Evolutionary conservation across 305 asterid species (phyloP), one percentile per base, ranked within the genome.

Genomic region (Lippia alba): DNA sequence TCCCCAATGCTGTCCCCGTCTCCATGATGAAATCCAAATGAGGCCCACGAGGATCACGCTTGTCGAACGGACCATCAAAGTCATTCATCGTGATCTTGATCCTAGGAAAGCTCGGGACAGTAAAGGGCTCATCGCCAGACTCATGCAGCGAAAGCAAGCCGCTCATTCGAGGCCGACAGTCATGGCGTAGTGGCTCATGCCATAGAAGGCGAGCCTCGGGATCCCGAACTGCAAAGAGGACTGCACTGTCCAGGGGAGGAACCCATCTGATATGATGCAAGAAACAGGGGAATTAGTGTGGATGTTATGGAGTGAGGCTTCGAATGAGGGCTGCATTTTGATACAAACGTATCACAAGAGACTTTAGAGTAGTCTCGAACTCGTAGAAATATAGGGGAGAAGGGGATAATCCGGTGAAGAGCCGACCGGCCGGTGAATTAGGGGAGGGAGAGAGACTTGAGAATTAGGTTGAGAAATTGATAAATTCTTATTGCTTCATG

Each of bases 241-340:
- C 4, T 82, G 71, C 0, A 81, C 20, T 12, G 97, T 91, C 97
- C 97, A 91, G 1, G 39, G 60, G 12, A 91, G 82, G 70, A 91
- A 91, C 12, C 81, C 88, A 24, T 91, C 97, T 0, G 96, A 76
- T 5, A 91, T 60, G 36, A 87, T 64, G 69, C 89, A 91, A 20
- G 50, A 60, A 5, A 82, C 75, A 0, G 70, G 56, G 0, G 76
- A 58, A 12, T 68, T 68, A 12, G 9, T 45, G 11, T 1, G 15
- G 51, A 91, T 78, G 12, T 58, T 46, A 39, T 56, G 8, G 1
- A 89, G 72, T 44, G 77, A 81, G 8, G 66, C 20, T 18, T 91
- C 96, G 34, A 89, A 91, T 33, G 68, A 16, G 1, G 86, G 85
- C 41, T 83, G 83, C n/a, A n/a, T n/a, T n/a, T n/a, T n/a, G n/a